Evolutionary conservation across 352 stramenopile species (phyloP).

Genomic region (Phytophthora idaei): DNA sequence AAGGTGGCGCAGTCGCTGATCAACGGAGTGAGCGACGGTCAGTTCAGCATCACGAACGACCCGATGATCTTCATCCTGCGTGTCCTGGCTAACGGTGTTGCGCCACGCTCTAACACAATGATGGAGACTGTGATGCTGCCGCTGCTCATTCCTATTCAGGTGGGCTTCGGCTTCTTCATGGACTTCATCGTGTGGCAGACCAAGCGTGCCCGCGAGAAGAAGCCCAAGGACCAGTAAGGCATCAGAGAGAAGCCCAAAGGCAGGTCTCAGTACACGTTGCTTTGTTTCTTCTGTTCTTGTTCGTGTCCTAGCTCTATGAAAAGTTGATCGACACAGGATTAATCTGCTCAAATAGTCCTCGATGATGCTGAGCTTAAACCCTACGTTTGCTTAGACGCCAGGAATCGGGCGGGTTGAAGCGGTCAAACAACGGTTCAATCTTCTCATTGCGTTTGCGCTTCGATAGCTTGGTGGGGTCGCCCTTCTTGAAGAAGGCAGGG

Average conservation of each 20-base stretch:
- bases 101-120: slow-evolving; percentile 71
- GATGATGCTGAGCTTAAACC: slow-evolving; percentile 59
- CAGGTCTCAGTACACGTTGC: not conserved
- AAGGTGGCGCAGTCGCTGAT: slow-evolving; percentile 72
- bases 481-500: slow-evolving; percentile 96
- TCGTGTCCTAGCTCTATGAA: too few relatives aligned
- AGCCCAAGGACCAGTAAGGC: slow-evolving; percentile 61
- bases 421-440: slow-evolving; percentile 99
- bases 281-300: slow-evolving; percentile 5
- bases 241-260: not conserved
- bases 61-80: slow-evolving; percentile 75
- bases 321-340: not conserved
- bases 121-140: slow-evolving; percentile 76
- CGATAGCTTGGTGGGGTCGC: slow-evolving; percentile 97
- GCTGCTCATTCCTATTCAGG: slow-evolving; percentile 65
- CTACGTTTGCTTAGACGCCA: slow-evolving; percentile 97
- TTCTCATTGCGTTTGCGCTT: slow-evolving; percentile 99
- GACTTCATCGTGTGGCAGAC: slow-evolving; percentile 73
- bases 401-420: slow-evolving; percentile 97
- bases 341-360: not conserved
- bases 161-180: slow-evolving; percentile 83
- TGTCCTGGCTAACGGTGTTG: slow-evolving; percentile 75
- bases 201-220: slow-evolving; percentile 56
- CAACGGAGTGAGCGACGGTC: slow-evolving; percentile 61
- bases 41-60: slow-evolving; percentile 87